Conservation (phyloP, 495 filamentous ascomycete genomes). For the Penicillium flavigenum region DNA sequence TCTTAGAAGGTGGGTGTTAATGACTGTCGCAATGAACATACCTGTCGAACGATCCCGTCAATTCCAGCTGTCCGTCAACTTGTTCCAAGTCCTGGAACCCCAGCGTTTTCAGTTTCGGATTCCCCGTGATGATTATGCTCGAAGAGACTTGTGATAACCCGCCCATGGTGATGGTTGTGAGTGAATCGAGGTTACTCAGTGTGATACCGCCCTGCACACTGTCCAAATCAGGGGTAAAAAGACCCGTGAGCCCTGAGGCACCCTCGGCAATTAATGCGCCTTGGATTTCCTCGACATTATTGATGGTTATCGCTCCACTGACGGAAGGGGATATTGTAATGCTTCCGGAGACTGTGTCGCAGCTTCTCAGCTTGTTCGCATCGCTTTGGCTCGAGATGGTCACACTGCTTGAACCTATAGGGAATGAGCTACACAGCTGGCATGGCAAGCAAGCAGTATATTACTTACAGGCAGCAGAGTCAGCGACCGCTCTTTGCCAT, state of each 20-base stretch:
- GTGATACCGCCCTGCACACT: slow-evolving; percentile 25
- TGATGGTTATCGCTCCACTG: slow-evolving; percentile 28
- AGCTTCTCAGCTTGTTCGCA: slow-evolving; percentile 25
- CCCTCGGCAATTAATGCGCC: slow-evolving; percentile 26
- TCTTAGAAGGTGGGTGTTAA: background rate
- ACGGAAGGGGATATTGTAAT: slow-evolving; percentile 27
- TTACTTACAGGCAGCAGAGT: background rate
- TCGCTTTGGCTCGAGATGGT: slow-evolving; percentile 34
- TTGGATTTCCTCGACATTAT: slow-evolving; percentile 28
- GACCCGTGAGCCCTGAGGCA: slow-evolving; percentile 17
- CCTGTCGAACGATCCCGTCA: slow-evolving; percentile 31
- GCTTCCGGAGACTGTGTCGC: slow-evolving; percentile 29
- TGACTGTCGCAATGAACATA: slow-evolving; percentile 9
- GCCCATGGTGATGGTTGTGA: slow-evolving; percentile 20
- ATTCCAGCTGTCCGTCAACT: slow-evolving; percentile 26
- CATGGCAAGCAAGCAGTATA: background rate
- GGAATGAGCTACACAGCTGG: background rate
- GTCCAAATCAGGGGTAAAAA: slow-evolving; percentile 28
- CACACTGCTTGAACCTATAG: slow-evolving; percentile 26
- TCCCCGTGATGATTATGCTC: slow-evolving; percentile 26
- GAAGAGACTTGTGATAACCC: slow-evolving; percentile 17
- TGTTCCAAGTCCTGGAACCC: slow-evolving; percentile 27
- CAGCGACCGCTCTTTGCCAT: slow-evolving; percentile 2
- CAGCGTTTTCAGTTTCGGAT: slow-evolving; percentile 23
- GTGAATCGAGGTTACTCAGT: slow-evolving; percentile 22